These are phyloP conservation scores for Tulasnella sp. DNA, from an alignment of 768 basidiomycete species.

Conservation along the genomic window DNA sequence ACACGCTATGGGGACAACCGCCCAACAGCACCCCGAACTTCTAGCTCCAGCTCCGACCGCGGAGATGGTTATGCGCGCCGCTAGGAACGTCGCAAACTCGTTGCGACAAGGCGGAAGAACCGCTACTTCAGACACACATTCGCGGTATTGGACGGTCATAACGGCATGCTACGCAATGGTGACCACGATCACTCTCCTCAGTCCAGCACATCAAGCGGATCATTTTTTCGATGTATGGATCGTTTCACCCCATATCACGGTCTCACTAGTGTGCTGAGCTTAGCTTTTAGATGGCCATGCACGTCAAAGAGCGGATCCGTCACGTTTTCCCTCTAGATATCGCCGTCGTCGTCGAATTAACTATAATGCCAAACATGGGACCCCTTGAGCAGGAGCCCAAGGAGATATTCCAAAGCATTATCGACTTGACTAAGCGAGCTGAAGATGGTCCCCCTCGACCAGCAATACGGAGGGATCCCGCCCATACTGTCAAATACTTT, in stretches of 20 bases:
- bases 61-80: conserved; percentile 50
- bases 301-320: conserved; percentile 37
- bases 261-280: neutral
- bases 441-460: conserved; percentile 40
- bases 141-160: conserved; percentile 1
- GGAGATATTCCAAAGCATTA: neutral
- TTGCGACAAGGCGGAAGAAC: neutral
- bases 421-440: neutral
- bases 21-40: conserved; percentile 38
- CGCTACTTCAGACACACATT: neutral
- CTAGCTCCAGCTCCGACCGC: conserved; percentile 43
- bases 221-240: neutral
- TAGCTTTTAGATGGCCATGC: conserved; percentile 40
- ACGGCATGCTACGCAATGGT: conserved; percentile 20
- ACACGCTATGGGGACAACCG: conserved; percentile 40
- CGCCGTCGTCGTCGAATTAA: conserved; percentile 49
- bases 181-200: neutral
- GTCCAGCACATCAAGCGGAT: neutral
- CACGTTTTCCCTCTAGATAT: conserved; percentile 51
- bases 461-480: conserved; percentile 40
- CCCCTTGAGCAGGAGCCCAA: neutral
- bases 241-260: neutral
- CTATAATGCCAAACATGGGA: conserved; percentile 44
- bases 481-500: conserved; percentile 46
- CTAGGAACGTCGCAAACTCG: conserved; percentile 45